phyloP scores from a whole-genome alignment of 331 rosid species.

The Phaseolus coccineus region DNA sequence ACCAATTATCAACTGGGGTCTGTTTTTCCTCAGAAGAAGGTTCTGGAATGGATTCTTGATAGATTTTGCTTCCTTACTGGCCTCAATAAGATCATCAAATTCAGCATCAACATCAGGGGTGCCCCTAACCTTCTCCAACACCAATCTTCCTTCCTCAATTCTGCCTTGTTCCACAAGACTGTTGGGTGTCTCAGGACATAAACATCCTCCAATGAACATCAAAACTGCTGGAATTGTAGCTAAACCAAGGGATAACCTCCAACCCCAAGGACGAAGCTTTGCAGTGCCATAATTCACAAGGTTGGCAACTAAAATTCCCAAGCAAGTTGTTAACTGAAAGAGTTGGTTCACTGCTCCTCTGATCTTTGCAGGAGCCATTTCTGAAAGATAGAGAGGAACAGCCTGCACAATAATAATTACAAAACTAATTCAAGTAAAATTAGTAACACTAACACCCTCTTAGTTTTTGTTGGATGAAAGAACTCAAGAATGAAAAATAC shows the following conservation, averaged over 20 bases:
- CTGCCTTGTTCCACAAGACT: constrained; percentile 83
- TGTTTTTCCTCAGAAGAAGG: constrained; percentile 62
- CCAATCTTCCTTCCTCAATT: constrained; percentile 65
- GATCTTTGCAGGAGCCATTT: constrained; percentile 83
- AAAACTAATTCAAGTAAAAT: no score
- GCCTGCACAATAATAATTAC: constrained; percentile 59
- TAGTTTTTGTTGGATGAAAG: no score
- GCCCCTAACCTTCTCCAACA: constrained; percentile 80
- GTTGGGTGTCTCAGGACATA: constrained; percentile 89
- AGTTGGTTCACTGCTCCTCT: constrained; percentile 93
- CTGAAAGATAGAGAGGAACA: constrained; percentile 85
- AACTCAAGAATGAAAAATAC: no score
- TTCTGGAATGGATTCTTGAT: constrained; percentile 69
- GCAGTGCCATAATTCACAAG: constrained; percentile 76
- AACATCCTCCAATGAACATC: constrained; percentile 75
- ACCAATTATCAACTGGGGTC: constrained; percentile 78
- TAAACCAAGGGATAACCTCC: constrained; percentile 87
- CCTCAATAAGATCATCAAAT: constrained; percentile 74
- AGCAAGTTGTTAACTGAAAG: constrained; percentile 79
- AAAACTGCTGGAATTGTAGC: constrained; percentile 78
- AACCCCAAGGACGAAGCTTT: constrained; percentile 81
- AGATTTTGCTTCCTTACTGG: constrained; percentile 67
- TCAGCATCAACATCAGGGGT: constrained; percentile 78
- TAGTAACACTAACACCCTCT: neutral
- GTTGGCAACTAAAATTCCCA: constrained; percentile 77